Base-by-base conservation (phyloP, 2,329 filamentous ascomycete species). In the Colletotrichum sp. region DNA sequence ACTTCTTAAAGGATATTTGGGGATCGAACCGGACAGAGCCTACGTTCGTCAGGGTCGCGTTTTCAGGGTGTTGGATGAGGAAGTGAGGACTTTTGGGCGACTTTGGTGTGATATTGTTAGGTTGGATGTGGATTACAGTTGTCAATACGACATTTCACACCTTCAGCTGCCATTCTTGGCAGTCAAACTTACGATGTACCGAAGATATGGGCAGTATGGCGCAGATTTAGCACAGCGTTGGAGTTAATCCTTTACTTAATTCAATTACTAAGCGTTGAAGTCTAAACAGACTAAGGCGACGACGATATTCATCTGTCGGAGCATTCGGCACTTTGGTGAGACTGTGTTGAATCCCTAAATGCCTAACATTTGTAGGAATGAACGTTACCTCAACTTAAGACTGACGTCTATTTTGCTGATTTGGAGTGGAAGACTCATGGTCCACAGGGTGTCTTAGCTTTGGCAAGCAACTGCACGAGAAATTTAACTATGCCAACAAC, bases 1-100 rank as follows among this genome's bases (percentile, higher is more conserved):
- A 69, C 25, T 75, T 75, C 8, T 59, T 75, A 2, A 75, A 69
- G 39, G 74, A 73, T 19, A 63, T 75, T 2, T 68, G 59, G 16
- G 74, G 64, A 4, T 68, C 65, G n/a, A 52, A 73, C 15, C 44
- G 74, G 1, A 73, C 74, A 2, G 74, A 75, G 27, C 64, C 74
- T 5, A 75, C 74, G 8, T 67, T 73, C 5, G 74, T 75, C 8
- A 55, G 16, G 12, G 74, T 75, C 1, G 70, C 63, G 5, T 75
- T 65, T 28, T 68, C 70, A 3, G 70, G 64, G 1, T 75, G 70
- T 19, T 75, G 74, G 74, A 8, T 68, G 1, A 39, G 44, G 11
- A 60, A 9, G 13, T 57, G 59, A 63, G 0, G n/a, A 12, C 4
- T n/a, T 15, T 1, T 28, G n/a, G 52, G 52, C 25, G 15, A 3